These are phyloP conservation scores for Fusarium zealandicum DNA, from an alignment of 2,329 filamentous ascomycete genomes.

Conservation along the genomic window DNA sequence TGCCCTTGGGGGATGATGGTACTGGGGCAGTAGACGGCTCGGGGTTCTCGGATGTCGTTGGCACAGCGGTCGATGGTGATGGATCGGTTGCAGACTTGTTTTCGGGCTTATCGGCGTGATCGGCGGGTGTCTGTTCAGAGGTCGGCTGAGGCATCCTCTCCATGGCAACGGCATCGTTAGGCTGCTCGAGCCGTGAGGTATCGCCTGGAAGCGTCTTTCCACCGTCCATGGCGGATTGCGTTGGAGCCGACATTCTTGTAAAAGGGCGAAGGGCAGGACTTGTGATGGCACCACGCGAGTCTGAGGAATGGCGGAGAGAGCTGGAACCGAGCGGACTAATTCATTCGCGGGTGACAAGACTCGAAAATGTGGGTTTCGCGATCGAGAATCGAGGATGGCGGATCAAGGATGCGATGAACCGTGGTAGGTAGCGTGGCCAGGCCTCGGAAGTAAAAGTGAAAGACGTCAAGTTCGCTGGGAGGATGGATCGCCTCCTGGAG, in stretches of 20 bases:
- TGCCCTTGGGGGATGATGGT: constrained; percentile 44
- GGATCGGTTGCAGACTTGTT: constrained; percentile 26
- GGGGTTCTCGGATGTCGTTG: constrained; percentile 28
- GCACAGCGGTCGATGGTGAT: constrained; percentile 22
- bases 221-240: constrained; percentile 46
- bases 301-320: constrained; percentile 17
- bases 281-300: constrained; percentile 40
- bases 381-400: constrained; percentile 14
- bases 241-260: constrained; percentile 43
- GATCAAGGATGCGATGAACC: constrained; percentile 30
- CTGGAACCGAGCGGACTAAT: constrained; percentile 24
- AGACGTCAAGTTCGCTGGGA: constrained; percentile 41
- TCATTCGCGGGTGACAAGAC: constrained; percentile 27
- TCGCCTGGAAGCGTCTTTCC: constrained; percentile 42
- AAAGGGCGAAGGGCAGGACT: constrained; percentile 31
- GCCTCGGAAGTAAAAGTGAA: constrained; percentile 41
- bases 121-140: constrained; percentile 25
- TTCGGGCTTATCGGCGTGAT: constrained; percentile 24
- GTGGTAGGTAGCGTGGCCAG: constrained; percentile 30
- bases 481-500: constrained; percentile 35
- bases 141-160: constrained; percentile 43
- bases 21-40: constrained; percentile 28
- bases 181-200: constrained; percentile 44
- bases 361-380: constrained; percentile 11
- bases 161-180: constrained; percentile 50